Evolutionary conservation across 2,329 filamentous ascomycete genomes (phyloP), one percentile per base, ranked within the genome.

Genomic region (Neopestalotiopsis sp.): DNA sequence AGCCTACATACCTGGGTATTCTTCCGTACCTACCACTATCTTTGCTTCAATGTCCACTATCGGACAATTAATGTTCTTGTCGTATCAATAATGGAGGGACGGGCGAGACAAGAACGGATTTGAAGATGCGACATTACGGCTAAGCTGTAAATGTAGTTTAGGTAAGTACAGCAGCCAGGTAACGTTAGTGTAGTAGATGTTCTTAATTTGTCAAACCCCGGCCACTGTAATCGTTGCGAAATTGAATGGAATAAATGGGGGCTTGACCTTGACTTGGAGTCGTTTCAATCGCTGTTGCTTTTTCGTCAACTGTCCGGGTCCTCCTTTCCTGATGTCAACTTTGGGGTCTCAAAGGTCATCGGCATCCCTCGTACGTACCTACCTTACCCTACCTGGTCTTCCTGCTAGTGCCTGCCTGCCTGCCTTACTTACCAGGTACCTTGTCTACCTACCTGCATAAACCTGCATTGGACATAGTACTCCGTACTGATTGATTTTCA

Each of bases 51-150:
- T 52, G 20, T 38, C 45, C 45, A 52, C 17, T n/a, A 52, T 52
- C 45, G 45, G 45, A 34, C 24, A 59, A 59, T 59, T 59, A 59
- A 30, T 59, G 57, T 9, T 59, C 24, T 12, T 56, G 57, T 59
- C 57, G 57, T 59, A 59, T 59, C 24, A 14, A n/a, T 52, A 20
- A 20, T 52, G 45, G 45, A 52, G n/a, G 45, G 45, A 52, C 45
- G 45, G 45, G n/a, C 45, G 45, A 52, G 45, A 52, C 45, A 52
- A n/a, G 17, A 52, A 52, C n/a, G 17, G 20, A 52, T 7, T 20
- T 20, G 20, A 52, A 9, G 45, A 52, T 52, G 45, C 45, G 45
- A 52, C 45, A 52, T 52, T 52, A 52, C 45, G 45, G 45, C 7
- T 52, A 52, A 52, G 45, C 17, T 52, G 45, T 52, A 20, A n/a